Base-by-base conservation (phyloP, 2,329 filamentous ascomycete genomes). In the Alternaria postmessia region DNA sequence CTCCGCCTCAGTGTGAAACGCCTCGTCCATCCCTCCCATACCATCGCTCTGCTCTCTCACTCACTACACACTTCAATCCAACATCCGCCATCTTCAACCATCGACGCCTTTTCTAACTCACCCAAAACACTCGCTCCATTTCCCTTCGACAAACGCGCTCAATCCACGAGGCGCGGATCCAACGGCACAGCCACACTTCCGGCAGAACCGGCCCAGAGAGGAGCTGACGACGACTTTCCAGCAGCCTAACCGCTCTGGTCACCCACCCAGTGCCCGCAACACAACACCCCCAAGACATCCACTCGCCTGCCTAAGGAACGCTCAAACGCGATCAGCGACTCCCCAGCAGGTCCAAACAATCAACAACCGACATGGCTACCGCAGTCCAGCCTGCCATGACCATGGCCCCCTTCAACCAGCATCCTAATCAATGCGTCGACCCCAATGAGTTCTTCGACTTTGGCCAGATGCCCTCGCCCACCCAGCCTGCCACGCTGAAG, bases 381-480 rank as follows among this genome's bases (percentile, higher is more conserved):
- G 74, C 75, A 63, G 70, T 78, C 59, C 73, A 75, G 48, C 65
- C 72, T 64, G 72, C 72, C 51, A 73, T 78, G 70, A 74, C 70
- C 49, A 77, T 78, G 75, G 68, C 75, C 38, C 67, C 73, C 52
- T 77, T 74, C 69, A 72, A 75, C 67, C 53, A 53, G 51, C 65
- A 67, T 46, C 57, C 63, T 53, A 77, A 69, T 63, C 77, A 79
- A 66, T 80, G 77, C 63, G 63, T 78, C 63, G 78, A 80, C 59
- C 75, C 78, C 20, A 79, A 81, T 57, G 71, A 78, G 59, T 80
- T 78, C 70, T 78, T 81, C 72, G 79, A 81, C 73, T 91, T 90
- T 78, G 88, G 90, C 72, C 83, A 83, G 65, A 77, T 86, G 54
- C 81, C 82, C 64, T 89, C 87, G 69, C 84, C 87, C 61, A 89